A percentile compares a stretch with the other conserved stretches of the same genome.
These are phyloP conservation scores for Tolypocladium ovalisporum DNA, from an alignment of 2,329 filamentous ascomycete species.

Conservation along the genomic window DNA sequence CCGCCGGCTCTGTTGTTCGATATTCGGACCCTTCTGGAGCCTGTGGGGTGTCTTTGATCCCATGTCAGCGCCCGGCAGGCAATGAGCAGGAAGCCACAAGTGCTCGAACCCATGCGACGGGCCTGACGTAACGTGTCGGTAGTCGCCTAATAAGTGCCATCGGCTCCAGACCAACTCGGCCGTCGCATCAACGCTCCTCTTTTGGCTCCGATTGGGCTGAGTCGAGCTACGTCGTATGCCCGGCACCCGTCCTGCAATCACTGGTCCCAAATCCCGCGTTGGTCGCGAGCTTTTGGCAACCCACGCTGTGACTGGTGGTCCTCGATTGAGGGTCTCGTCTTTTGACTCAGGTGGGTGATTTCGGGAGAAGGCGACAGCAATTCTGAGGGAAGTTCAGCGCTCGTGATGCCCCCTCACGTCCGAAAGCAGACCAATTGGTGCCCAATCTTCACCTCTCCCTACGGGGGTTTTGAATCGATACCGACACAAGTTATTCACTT, in stretches of 20 bases:
- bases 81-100: neutral
- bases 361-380: neutral
- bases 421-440: neutral
- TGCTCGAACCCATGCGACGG: neutral
- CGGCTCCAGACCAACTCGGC: neutral
- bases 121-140: constrained; percentile 7
- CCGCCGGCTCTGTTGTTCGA: neutral
- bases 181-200: constrained; percentile 1
- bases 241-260: neutral
- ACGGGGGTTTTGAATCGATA: neutral
- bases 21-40: constrained; percentile 1
- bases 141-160: constrained; percentile 1
- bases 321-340: neutral
- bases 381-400: neutral
- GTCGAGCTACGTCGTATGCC: neutral
- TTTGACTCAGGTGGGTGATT: neutral
- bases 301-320: neutral
- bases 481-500: neutral
- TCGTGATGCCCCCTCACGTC: neutral
- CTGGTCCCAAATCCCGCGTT: neutral
- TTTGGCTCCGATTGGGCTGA: neutral
- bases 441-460: neutral
- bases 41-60: neutral
- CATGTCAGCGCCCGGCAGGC: neutral
- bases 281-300: neutral